Evolutionary conservation across 495 filamentous ascomycete species (phyloP), one percentile per base, ranked within the genome.

Genomic region (Neurospora tetrasperma): DNA sequence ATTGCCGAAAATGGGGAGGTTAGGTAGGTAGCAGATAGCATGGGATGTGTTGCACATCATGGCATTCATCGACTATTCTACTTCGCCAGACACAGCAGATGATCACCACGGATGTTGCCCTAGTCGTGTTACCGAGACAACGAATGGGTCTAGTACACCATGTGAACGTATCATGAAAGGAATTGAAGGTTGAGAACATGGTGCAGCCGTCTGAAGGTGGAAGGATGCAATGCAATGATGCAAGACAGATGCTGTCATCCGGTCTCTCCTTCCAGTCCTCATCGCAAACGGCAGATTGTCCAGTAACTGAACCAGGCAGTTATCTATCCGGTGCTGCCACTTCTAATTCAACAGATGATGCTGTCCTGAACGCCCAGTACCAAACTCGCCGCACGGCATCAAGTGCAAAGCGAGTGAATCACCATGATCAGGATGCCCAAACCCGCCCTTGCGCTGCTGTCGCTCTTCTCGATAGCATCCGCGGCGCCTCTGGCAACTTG

Each of bases 401-500:
- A 18, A 35, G 54, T 62, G 54, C 12, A 54, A 62, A 62, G 54
- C 27, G 54, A 62, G 54, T 35, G 27, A 62, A 9, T 62, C 12
- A 18, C 54, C 6, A 62, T 35, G 11, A 62, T 35, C 6, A 62
- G 35, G 54, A 62, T 35, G 27, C 14, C 14, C 27, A 62, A 18
- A 35, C 2, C 9, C 6, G 7, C 39, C 39, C 14, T 62, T 1
- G 14, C 54, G 27, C 54, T 71, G 31, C 20, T 39, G 44, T 38
- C 70, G 16, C 27, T 93, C 91, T 76, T 87, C 92, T 78, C 42
- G 43, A 44, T 41, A 20, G 35, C 54, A 12, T 27, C 31, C 18
- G 74, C 74, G 11, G 78, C 78, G 48, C 71, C 76, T 69, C 77
- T 80, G 23, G 73, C 78, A n/a, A 71, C 77, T 4, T 96, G 92